phyloP scores from a whole-genome alignment of 2,329 filamentous ascomycete species.

The Talaromyces sp. region DNA sequence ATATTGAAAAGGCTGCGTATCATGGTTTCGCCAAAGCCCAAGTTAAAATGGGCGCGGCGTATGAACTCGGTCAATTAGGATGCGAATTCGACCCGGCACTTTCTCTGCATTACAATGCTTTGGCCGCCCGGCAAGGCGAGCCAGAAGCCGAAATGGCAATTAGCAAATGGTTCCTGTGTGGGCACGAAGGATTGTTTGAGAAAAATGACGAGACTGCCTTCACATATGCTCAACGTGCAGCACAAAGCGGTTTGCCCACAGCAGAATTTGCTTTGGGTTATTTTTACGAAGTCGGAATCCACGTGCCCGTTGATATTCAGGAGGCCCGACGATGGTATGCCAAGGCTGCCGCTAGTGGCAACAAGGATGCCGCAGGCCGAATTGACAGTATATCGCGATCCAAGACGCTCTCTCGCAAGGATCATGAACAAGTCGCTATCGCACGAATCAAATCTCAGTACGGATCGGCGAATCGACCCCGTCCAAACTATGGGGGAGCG shows the following conservation, averaged over 20 bases:
- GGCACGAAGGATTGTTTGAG: conserved; percentile 83
- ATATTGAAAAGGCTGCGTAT: conserved; percentile 95
- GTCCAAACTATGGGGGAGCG: conserved; percentile 20
- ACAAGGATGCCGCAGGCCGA: conserved; percentile 78
- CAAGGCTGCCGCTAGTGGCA: conserved; percentile 83
- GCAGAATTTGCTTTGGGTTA: conserved; percentile 97
- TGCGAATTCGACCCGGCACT: conserved; percentile 93
- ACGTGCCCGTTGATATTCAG: conserved; percentile 75
- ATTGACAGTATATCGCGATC: conserved; percentile 81
- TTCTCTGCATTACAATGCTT: conserved; percentile 91
- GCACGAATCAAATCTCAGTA: conserved; percentile 80
- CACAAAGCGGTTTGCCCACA: conserved; percentile 74
- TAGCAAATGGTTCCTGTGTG: conserved; percentile 97
- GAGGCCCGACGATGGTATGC: conserved; percentile 88
- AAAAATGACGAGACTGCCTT: conserved; percentile 96
- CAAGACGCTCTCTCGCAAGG: conserved; percentile 79
- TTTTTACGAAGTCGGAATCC: conserved; percentile 94
- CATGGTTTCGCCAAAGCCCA: conserved; percentile 95
- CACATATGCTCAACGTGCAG: conserved; percentile 83
- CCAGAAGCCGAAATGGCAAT: conserved; percentile 92
- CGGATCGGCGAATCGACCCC: conserved; percentile 55
- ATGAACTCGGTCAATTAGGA: conserved; percentile 87
- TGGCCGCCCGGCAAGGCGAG: conserved; percentile 88
- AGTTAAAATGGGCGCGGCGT: conserved; percentile 93
- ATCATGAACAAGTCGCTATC: conserved; percentile 90